A percentile compares a stretch with the other conserved stretches of the same genome.
Evolutionary conservation across 2,329 filamentous ascomycete species (phyloP).

Genomic region (Fusarium verticillioides): DNA sequence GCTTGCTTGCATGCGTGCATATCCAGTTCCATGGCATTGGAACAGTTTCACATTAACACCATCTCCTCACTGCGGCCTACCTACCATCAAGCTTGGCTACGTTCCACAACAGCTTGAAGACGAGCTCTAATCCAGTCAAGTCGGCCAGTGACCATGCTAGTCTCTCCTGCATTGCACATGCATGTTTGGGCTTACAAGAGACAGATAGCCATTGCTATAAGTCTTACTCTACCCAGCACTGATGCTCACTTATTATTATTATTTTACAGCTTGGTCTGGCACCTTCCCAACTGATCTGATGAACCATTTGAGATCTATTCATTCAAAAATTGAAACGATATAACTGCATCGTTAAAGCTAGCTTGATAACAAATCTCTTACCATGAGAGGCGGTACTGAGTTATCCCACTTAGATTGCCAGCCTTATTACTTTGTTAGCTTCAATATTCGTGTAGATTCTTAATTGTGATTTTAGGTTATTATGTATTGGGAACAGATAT

Average conservation of each 20-base stretch:
- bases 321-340: not conserved
- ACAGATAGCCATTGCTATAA: not conserved
- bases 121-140: not conserved
- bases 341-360: not conserved
- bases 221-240: not conserved
- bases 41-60: slow-evolving; percentile 9
- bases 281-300: not conserved
- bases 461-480: not conserved
- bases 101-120: slow-evolving; percentile 26
- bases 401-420: not conserved
- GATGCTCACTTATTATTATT: not conserved
- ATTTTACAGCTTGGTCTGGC: not conserved
- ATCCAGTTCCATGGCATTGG: slow-evolving; percentile 27
- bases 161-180: not conserved
- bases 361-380: not conserved
- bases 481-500: not conserved
- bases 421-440: not conserved
- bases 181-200: not conserved
- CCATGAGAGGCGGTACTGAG: not conserved
- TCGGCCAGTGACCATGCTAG: not conserved
- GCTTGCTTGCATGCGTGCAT: not conserved
- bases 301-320: not conserved
- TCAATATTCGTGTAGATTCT: not conserved
- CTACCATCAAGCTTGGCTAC: slow-evolving; percentile 16
- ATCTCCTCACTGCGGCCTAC: slow-evolving; percentile 14